A percentile compares a stretch with the other conserved stretches of the same genome.
Conservation (phyloP, 257 asterid genomes). For the Sherardia arvensis region DNA sequence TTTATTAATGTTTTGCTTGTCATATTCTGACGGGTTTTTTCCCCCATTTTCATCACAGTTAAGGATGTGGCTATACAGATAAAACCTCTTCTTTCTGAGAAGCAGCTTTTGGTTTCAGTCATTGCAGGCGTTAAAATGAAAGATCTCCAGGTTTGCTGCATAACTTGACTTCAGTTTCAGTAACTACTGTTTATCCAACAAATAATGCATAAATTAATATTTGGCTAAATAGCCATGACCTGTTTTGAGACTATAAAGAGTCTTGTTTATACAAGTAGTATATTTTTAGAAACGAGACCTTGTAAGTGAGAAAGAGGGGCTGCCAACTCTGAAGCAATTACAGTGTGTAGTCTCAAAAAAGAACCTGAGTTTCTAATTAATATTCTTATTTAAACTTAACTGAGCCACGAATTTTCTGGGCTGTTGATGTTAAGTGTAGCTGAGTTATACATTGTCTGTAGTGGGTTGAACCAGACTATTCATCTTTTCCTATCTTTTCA, state of each 20-base stretch:
- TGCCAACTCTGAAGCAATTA: too few species aligned
- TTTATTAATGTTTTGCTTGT: neutral
- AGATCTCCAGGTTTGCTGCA: conserved; percentile 57
- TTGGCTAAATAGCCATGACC: neutral
- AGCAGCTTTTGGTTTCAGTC: conserved; percentile 79
- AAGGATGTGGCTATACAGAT: conserved; percentile 57
- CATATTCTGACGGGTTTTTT: neutral
- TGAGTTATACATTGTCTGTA: neutral
- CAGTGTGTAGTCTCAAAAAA: too few species aligned
- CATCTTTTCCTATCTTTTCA: too few species aligned
- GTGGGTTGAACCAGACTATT: neutral
- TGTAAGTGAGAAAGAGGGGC: too few species aligned
- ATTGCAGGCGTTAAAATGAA: conserved; percentile 82
- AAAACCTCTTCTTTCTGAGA: conserved; percentile 55
- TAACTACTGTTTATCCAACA: neutral
- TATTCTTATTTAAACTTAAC: too few species aligned
- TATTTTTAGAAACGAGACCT: too few species aligned
- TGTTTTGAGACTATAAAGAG: neutral
- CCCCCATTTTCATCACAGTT: conserved; percentile 41
- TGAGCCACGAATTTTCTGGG: neutral
- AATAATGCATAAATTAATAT: too few species aligned
- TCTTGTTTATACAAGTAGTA: neutral
- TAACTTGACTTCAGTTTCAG: neutral
- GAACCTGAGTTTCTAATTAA: too few species aligned
- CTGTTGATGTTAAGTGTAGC: neutral